Base-by-base conservation (phyloP, 2,329 filamentous ascomycete genomes). In the Volutella citrinella region DNA sequence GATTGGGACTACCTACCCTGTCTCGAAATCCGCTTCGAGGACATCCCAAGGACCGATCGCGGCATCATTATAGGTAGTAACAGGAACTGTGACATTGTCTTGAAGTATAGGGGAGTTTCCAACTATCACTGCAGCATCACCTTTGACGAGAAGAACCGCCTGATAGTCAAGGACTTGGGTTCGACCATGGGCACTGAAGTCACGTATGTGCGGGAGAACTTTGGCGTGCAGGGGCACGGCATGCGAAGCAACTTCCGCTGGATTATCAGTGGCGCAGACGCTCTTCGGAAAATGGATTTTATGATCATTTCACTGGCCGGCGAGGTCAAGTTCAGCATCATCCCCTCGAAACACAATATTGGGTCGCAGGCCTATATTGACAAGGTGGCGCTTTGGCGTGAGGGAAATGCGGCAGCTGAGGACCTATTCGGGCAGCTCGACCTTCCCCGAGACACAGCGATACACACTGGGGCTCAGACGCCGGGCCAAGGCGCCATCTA, bases 171-270 rank as follows among this genome's bases (percentile, higher is more conserved):
- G 25, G 52, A 55, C 38, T 32, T 42, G 31, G 21, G 16, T 10
- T 56, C 51, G 29, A 5, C 19, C 4, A 6, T 4, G 7, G 52
- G 51, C 19, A 54, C 48, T n/a, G 21, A 49, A 29, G 52, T 54
- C 27, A 52, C 45, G 6, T 55, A 54, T 27, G 29, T 43, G 23
- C 15, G 24, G 1, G 14, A 41, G 24, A 12, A 22, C 12, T 8
- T 9, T 22, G 20, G 20, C 9, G 20, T 22, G 9, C 9, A 22
- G 12, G 49, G 45, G 7, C 2, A 36, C 5, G 49, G 48, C 14
- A 19, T 3, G 6, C 48, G 51, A 16, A 38, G 42, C 8, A 18
- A 34, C 7, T 54, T 54, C 27, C 23, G 30, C 15, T 55, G 51
- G 51, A 51, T 54, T 23, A 20, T 55, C 25, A 36, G 48, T 30